These are phyloP conservation scores for Kwoniella shandongensis DNA, from an alignment of 768 basidiomycete genomes.

Conservation along the genomic window DNA sequence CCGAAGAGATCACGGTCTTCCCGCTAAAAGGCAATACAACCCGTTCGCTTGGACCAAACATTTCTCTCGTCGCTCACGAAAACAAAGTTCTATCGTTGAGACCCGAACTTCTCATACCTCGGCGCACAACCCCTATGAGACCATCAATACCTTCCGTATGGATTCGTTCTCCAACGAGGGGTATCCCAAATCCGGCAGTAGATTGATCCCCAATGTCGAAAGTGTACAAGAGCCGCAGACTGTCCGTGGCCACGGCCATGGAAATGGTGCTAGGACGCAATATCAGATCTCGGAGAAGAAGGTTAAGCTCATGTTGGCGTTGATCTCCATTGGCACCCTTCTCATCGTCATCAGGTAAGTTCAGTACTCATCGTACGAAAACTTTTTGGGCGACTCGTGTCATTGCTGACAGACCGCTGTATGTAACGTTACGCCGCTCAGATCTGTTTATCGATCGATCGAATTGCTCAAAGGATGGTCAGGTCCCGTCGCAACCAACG, in stretches of 20 bases:
- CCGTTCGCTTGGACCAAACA: slow-evolving; percentile 11
- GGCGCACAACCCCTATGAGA: no score
- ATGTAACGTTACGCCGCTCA: neutral
- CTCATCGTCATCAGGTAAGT: slow-evolving; percentile 59
- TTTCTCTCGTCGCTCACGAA: no score
- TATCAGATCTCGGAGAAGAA: slow-evolving; percentile 2
- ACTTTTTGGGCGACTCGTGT: no score
- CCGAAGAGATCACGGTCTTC: slow-evolving; percentile 51
- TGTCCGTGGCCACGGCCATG: no score
- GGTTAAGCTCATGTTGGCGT: slow-evolving; percentile 8
- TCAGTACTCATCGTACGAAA: neutral
- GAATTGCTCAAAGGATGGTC: slow-evolving; percentile 59
- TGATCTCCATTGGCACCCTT: slow-evolving; percentile 43
- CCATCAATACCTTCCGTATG: no score
- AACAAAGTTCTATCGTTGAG: no score
- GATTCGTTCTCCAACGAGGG: no score
- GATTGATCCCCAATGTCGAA: no score
- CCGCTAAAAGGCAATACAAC: slow-evolving; percentile 28
- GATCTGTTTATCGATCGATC: slow-evolving; percentile 59
- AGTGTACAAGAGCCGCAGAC: no score
- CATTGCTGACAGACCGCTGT: neutral
- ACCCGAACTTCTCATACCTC: no score
- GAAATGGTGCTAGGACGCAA: no score
- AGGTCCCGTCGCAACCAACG: slow-evolving; percentile 59
- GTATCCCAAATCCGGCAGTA: no score